Evolutionary conservation across 768 basidiomycete genomes (phyloP), one percentile per base, ranked within the genome.

Genomic region (Leccinum obscurum): DNA sequence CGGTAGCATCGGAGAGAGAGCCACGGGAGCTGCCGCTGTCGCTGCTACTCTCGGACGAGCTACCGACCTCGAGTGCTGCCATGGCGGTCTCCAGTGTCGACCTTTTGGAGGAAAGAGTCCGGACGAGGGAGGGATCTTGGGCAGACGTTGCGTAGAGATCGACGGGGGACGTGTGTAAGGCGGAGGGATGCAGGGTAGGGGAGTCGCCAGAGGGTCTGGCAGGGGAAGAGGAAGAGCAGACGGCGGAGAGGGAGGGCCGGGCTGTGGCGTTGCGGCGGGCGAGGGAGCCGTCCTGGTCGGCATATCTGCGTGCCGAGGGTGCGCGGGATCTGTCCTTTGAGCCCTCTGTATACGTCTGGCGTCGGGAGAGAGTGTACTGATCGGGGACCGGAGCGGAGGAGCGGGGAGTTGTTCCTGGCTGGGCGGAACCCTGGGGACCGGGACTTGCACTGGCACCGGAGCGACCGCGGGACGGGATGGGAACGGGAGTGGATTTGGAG

Each of bases 1-100:
- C 81, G 4, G 92, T 93, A 60, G 85, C 85, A 70, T 90, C 89
- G 3, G 87, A 85, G 68, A 84, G 65, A 20, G 86, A 87, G 39
- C 85, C 84, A 15, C 77, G 70, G 15, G 75, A 77, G 62, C 80
- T 77, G 67, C 72, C 72, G 39, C 78, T 79, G 52, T 87, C 86
- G 63, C 87, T 85, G 68, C 83, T 85, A 68, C 85, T 83, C 67
- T 80, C 83, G 8, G 86, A 84, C 60, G 84, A 80, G 58, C 63
- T 71, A 20, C 57, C 49, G 54, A 83, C 59, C 39, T 75, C 78
- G 52, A 82, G 68, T 32, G 69, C 64, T 54, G 74, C 70, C 71
- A 81, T 70, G 57, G 77, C 75, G 30, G 72, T 69, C 62, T 80
- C 80, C n/a, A 81, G 56, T 30, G 64, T 66, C 39, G 67, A 70